Evolutionary conservation across 1,284 basidiomycete species (phyloP).

Genomic region (Fereydounia khargensis): DNA sequence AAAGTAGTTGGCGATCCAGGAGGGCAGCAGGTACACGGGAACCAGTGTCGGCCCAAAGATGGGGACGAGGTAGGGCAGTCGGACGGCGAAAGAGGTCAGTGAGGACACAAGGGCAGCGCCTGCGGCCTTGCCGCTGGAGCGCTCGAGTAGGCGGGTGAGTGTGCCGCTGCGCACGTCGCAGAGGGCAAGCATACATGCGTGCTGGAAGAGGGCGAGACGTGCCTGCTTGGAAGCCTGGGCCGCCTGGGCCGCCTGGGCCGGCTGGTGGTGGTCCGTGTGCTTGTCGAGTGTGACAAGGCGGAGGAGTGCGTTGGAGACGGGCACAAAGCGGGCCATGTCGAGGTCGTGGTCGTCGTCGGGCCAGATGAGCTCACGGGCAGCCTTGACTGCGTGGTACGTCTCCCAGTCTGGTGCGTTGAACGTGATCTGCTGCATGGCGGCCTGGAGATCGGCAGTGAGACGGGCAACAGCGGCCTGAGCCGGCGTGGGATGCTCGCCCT

Average conservation of each 20-base stretch:
- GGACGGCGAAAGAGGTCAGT: slow-evolving; percentile 3
- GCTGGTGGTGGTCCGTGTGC: background rate
- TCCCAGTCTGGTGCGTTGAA: slow-evolving; percentile 94
- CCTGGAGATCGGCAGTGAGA: slow-evolving; percentile 73
- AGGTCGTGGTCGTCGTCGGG: slow-evolving; percentile 1
- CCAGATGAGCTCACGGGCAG: slow-evolving; percentile 88
- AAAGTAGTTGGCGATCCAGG: slow-evolving; percentile 15
- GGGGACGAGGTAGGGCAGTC: slow-evolving; percentile 14
- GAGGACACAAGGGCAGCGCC: background rate
- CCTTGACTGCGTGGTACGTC: slow-evolving; percentile 76
- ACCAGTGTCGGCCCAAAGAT: slow-evolving; percentile 14
- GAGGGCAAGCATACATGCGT: slow-evolving; percentile 11
- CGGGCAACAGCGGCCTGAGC: slow-evolving; percentile 75
- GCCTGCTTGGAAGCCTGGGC: background rate
- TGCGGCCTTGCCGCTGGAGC: background rate
- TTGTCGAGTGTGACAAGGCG: background rate
- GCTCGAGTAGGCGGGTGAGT: slow-evolving; percentile 1
- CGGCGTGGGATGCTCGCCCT: slow-evolving; percentile 57
- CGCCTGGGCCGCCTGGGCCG: background rate
- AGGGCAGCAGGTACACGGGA: slow-evolving; percentile 20
- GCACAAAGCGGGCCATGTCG: slow-evolving; percentile 1
- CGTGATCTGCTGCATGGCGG: slow-evolving; percentile 71
- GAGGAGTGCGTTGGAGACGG: background rate
- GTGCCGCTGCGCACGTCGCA: slow-evolving; percentile 9
- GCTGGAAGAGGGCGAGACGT: slow-evolving; percentile 8